Conservation (phyloP, 169 alveolate species). For the Plasmodium knowlesi region DNA sequence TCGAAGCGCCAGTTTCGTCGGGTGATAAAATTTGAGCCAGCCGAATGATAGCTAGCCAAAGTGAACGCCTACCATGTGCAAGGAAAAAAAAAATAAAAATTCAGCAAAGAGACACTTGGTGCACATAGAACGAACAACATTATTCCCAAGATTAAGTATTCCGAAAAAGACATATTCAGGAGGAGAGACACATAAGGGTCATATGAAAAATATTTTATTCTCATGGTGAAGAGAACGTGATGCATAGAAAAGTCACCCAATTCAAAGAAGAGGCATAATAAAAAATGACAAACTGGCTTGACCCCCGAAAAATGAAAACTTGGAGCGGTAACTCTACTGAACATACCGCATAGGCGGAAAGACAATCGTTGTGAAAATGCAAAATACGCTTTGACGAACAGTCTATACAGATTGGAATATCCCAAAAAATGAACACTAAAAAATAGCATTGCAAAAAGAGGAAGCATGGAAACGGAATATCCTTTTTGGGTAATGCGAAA, state of each 20-base stretch:
- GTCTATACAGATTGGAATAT: neutral
- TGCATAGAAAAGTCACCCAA: neutral
- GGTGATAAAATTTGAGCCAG: neutral
- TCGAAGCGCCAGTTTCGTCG: neutral
- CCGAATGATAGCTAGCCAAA: neutral
- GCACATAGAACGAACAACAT: neutral
- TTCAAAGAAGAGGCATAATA: neutral
- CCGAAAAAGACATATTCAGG: constrained; percentile 11
- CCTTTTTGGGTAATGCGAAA: neutral
- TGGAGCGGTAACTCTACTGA: neutral
- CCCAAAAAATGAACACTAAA: neutral
- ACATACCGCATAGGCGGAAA: neutral
- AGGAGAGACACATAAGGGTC: neutral
- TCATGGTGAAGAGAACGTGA: neutral
- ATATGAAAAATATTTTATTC: constrained; percentile 42
- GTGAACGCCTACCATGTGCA: neutral
- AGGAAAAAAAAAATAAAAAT: neutral
- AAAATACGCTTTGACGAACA: neutral
- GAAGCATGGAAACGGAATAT: neutral
- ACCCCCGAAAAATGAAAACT: neutral
- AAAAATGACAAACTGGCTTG: neutral
- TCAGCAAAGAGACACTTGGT: neutral
- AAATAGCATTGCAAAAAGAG: neutral
- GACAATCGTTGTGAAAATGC: neutral
- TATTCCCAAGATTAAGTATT: neutral